Conservation (phyloP, 495 filamentous ascomycete species). For the Talaromyces proteolyticus region DNA sequence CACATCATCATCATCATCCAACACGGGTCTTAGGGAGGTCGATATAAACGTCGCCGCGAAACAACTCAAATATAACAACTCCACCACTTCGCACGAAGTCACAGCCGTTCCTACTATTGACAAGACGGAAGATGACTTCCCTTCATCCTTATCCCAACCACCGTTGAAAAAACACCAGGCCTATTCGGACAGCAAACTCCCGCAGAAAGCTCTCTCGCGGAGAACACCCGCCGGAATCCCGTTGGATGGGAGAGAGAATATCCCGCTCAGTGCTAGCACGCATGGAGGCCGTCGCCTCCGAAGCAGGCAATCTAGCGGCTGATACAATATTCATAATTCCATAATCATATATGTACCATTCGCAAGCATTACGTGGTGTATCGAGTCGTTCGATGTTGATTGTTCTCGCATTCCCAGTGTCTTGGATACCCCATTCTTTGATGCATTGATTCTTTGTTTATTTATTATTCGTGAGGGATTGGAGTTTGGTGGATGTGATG, state of each 20-base stretch:
- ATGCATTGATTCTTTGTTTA: too few relatives aligned
- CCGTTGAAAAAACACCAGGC: conserved; percentile 47
- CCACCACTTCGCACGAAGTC: conserved; percentile 2
- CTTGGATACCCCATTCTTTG: too few relatives aligned
- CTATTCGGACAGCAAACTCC: conserved; percentile 31
- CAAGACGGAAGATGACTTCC: conserved; percentile 31
- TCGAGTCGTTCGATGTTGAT: too few relatives aligned
- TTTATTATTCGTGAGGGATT: too few relatives aligned
- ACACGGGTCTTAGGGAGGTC: conserved; percentile 49
- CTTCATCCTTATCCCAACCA: conserved; percentile 40
- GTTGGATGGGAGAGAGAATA: conserved; percentile 56
- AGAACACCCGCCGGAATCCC: conserved; percentile 27
- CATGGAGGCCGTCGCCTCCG: conserved; percentile 24
- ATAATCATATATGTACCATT: too few relatives aligned
- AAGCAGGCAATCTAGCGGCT: conserved; percentile 16
- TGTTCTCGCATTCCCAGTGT: not conserved
- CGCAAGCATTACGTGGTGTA: too few relatives aligned
- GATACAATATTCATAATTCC: too few relatives aligned
- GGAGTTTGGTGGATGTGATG: too few relatives aligned
- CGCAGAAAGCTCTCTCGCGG: conserved; percentile 40
- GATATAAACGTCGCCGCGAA: conserved; percentile 42
- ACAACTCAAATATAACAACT: conserved; percentile 23
- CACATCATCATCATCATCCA: conserved; percentile 29
- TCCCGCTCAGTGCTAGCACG: conserved; percentile 29
- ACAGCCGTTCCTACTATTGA: conserved; percentile 7